Base-by-base conservation (phyloP, 495 filamentous ascomycete species). In the Penicillium manginii region DNA sequence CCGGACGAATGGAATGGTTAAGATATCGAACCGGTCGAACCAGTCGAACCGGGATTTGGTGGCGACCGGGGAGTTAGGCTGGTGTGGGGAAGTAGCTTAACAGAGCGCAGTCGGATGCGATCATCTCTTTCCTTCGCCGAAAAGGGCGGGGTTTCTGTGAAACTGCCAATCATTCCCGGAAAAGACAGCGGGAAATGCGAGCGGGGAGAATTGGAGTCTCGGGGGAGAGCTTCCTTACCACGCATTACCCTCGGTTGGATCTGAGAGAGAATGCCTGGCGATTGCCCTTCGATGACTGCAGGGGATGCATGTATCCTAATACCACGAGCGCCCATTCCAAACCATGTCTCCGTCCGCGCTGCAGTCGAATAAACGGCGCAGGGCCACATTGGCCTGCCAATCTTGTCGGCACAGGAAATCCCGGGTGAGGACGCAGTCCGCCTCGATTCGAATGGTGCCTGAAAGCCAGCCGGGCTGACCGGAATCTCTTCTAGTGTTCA, bases 281-380 rank as follows among this genome's bases (percentile, higher is more conserved):
- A n/a, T 39, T 39, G 35, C 35, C 35, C 35, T 39, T 39, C 35
- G 35, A 39, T 39, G 15, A 39, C 35, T 39, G 35, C 35, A 39
- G 35, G 35, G 35, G 35, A 39, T 39, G 35, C 35, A 39, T 39
- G 35, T 39, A 39, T 39, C 35, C 35, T 39, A 39, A 39, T 39
- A n/a, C 35, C 35, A 39, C 35, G 35, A 39, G 35, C 35, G 35
- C 35, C 35, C 35, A 39, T 39, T 39, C 35, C 35, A 39, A 39
- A 39, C 35, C 35, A 39, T 39, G 35, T 39, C 35, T 39, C 12
- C 35, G 12, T 39, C 35, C 35, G 35, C 12, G 35, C 35, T 11
- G 35, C 35, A 39, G 35, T 39, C 35, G 35, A 39, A 39, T 39
- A 39, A 39, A 39, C 35, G 35, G 35, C 35, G 35, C 35, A 39